Evolutionary conservation across 371 early-diverging fungal species (phyloP), one percentile per base, ranked within the genome.

Genomic region (Gilbertella persicaria): DNA sequence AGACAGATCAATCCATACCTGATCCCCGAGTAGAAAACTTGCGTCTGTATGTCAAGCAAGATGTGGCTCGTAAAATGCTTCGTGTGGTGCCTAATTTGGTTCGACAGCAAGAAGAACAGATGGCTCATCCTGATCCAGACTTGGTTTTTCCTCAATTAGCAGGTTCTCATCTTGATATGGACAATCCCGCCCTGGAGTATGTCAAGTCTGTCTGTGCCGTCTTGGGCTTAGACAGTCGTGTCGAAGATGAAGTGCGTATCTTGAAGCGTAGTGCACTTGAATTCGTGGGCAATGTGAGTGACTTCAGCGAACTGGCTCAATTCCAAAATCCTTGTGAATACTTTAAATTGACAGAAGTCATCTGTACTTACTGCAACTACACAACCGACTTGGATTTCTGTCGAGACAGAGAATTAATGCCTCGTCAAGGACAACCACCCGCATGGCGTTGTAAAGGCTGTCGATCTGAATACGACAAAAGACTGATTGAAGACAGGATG

Each of bases 371-470:
- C 52, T 98, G 98, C 67, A 86, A 88, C 56, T 80, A 79, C 53
- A 78, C 85, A 39, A 80, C 87, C 5, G 96, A 98, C 66, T 64
- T 97, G 43, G 96, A 98, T 66, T 83, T 98, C 51, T 93, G 93
- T 48, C 84, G 94, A 19, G 94, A 96, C 50, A 76, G 77, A 28
- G 85, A 83, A 37, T 50, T 91, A 46, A 52, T 88, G 53, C 84
- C 90, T 5, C 56, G 60, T 28, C 56, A 74, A 51, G 81, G 73
- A 14, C 65, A 73, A 10, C 59, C 52, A 51, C 66, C 28, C 49
- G 62, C 55, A 28, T 78, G 64, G 80, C 63, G 46, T 6, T 80
- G 97, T 60, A 71, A 79, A 24, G 84, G 72, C 9, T 96, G 96
- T 58, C 71, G 75, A 14, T 77, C 81, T 17, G 85, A 86, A 50